Percentiles rank a stretch among this genome's conserved stretches.
Conservation (phyloP, 306 rosid genomes). For the Adenanthera pavonina region DNA sequence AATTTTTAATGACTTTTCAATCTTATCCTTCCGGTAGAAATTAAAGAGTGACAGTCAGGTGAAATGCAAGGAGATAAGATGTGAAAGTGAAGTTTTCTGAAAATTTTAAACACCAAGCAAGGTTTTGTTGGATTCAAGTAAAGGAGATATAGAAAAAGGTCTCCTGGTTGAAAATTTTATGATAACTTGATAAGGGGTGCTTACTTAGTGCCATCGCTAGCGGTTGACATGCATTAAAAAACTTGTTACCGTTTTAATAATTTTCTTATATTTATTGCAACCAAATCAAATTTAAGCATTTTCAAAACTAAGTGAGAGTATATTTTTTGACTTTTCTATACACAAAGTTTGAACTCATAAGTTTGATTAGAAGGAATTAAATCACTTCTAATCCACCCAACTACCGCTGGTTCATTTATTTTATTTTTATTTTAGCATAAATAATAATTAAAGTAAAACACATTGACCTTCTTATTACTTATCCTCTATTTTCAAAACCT, state of each 20-base stretch:
- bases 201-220: neutral
- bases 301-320: too few relatives aligned
- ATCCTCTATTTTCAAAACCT: too few relatives aligned
- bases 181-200: neutral
- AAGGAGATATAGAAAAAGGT: neutral
- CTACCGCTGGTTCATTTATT: neutral
- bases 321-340: too few relatives aligned
- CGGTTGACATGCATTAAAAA: neutral
- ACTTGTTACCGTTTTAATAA: too few relatives aligned
- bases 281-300: too few relatives aligned
- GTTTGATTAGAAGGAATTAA: too few relatives aligned
- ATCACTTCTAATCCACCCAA: too few relatives aligned
- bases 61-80: neutral
- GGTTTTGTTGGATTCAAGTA: neutral
- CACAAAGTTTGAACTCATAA: too few relatives aligned
- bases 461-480: too few relatives aligned
- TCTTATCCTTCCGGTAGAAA: neutral
- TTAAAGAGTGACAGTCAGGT: neutral
- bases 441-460: neutral
- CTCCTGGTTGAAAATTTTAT: neutral
- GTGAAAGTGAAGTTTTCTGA: neutral
- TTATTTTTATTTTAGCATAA: neutral
- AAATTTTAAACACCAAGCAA: neutral
- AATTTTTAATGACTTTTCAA: neutral
- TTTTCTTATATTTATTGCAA: too few relatives aligned